Evolutionary conservation across 257 asterid genomes (phyloP).

Genomic region (Cinchona pubescens): DNA sequence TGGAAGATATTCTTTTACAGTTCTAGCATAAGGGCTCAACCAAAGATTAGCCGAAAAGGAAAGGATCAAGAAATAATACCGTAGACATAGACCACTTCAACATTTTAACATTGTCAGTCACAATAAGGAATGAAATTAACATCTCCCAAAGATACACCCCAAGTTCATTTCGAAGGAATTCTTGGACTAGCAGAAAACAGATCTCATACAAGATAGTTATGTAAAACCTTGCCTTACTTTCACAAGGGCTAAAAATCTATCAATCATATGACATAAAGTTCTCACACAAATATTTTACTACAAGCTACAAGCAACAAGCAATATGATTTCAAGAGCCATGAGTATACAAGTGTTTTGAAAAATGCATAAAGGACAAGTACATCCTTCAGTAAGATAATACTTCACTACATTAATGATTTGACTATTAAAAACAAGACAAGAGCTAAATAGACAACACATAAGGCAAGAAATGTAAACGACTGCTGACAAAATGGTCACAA

Average conservation of each 20-base stretch:
- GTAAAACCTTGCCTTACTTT: not conserved
- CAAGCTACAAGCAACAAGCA: not conserved
- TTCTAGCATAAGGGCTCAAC: not conserved
- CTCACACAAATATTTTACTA: not conserved
- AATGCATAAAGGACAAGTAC: not conserved
- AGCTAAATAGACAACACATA: not conserved
- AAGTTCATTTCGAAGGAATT: no score
- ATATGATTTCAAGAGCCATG: not conserved
- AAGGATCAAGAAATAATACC: no score
- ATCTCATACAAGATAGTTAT: no score
- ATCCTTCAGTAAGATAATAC: not conserved
- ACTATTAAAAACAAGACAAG: not conserved
- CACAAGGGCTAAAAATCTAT: not conserved
- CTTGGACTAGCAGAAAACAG: not conserved
- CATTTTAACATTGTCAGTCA: no score
- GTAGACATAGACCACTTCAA: no score
- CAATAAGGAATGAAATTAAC: no score
- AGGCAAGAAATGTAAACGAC: not conserved
- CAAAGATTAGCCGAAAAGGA: no score
- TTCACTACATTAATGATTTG: not conserved
- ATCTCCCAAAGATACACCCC: not conserved
- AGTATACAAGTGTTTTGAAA: not conserved
- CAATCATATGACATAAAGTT: not conserved
- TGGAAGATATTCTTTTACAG: no score
- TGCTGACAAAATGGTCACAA: not conserved